Percentiles rank a stretch among this genome's conserved stretches.
These are phyloP conservation scores for Heliocybe sulcata DNA, from an alignment of 1,284 basidiomycete genomes.

Conservation along the genomic window DNA sequence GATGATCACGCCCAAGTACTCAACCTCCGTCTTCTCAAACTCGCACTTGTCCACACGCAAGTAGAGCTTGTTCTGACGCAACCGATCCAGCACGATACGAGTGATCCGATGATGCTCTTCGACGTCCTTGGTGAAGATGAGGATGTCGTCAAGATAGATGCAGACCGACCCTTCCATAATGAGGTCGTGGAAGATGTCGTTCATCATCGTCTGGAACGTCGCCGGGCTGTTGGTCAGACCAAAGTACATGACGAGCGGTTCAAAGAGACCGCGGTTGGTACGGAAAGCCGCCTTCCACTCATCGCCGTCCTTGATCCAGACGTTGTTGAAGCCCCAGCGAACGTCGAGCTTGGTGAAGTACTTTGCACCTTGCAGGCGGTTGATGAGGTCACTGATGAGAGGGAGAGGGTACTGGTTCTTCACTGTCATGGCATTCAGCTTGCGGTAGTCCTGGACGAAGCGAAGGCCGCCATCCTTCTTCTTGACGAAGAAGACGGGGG, in stretches of 20 bases:
- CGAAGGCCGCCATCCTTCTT: slow-evolving; percentile 2
- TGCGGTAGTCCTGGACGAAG: slow-evolving; percentile 4
- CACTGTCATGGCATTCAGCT: slow-evolving; percentile 1
- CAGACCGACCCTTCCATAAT: slow-evolving; percentile 11
- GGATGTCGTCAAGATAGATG: slow-evolving; percentile 22
- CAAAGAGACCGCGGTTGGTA: slow-evolving; percentile 18
- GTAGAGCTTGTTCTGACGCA: slow-evolving; percentile 21
- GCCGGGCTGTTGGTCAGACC: slow-evolving; percentile 21
- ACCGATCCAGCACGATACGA: slow-evolving; percentile 22
- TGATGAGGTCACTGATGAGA: neutral
- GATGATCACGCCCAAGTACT: slow-evolving; percentile 33
- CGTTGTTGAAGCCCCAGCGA: slow-evolving; percentile 6
- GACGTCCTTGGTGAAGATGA: slow-evolving; percentile 12
- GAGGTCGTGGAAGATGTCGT: slow-evolving; percentile 17
- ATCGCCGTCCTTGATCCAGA: slow-evolving; percentile 15
- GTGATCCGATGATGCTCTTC: slow-evolving; percentile 13
- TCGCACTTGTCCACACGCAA: slow-evolving; percentile 31
- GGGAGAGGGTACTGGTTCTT: slow-evolving; percentile 1
- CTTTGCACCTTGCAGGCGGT: neutral
- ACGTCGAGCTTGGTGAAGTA: neutral
- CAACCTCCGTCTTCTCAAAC: slow-evolving; percentile 20
- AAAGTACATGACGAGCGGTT: slow-evolving; percentile 21
- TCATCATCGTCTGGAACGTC: slow-evolving; percentile 15
- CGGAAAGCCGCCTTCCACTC: slow-evolving; percentile 20
- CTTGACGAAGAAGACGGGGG: slow-evolving; percentile 27